These are phyloP conservation scores for Mortierella sp. DNA, from an alignment of 371 early-diverging fungal species.

Conservation along the genomic window DNA sequence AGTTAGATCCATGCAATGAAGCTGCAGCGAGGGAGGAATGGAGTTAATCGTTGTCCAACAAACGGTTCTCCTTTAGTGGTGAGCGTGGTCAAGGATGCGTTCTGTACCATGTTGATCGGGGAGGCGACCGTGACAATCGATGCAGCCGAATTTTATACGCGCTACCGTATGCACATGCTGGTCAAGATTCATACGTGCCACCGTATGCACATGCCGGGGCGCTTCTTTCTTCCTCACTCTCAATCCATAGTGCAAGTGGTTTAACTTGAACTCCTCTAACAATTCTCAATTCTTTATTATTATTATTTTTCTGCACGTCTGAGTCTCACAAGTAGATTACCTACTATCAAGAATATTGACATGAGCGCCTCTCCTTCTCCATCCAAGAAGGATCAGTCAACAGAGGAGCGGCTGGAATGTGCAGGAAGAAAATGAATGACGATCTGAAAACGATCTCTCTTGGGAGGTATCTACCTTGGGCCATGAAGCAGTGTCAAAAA, in stretches of 20 bases:
- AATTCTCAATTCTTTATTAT: background rate
- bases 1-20: slow-evolving; percentile 28
- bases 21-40: slow-evolving; percentile 12
- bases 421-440: slow-evolving; percentile 18
- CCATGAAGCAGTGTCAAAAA: slow-evolving; percentile 5
- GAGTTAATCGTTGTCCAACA: slow-evolving; percentile 12
- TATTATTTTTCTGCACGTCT: background rate
- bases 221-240: slow-evolving; percentile 18
- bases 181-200: background rate
- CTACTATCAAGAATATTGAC: background rate
- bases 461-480: slow-evolving; percentile 8
- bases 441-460: slow-evolving; percentile 5
- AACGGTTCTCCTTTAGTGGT: slow-evolving; percentile 27
- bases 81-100: slow-evolving; percentile 21
- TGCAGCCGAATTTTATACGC: background rate
- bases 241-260: slow-evolving; percentile 3
- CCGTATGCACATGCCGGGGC: slow-evolving; percentile 18
- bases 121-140: slow-evolving; percentile 8
- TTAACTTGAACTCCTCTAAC: slow-evolving; percentile 14
- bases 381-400: slow-evolving; percentile 5
- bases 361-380: slow-evolving; percentile 1
- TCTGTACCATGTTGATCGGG: slow-evolving; percentile 6
- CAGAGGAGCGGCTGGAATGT: slow-evolving; percentile 8
- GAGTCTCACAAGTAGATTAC: background rate
- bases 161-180: slow-evolving; percentile 18